Evolutionary conservation across 495 filamentous ascomycete genomes (phyloP).

Genomic region (Aspergillus carlsbadensis): DNA sequence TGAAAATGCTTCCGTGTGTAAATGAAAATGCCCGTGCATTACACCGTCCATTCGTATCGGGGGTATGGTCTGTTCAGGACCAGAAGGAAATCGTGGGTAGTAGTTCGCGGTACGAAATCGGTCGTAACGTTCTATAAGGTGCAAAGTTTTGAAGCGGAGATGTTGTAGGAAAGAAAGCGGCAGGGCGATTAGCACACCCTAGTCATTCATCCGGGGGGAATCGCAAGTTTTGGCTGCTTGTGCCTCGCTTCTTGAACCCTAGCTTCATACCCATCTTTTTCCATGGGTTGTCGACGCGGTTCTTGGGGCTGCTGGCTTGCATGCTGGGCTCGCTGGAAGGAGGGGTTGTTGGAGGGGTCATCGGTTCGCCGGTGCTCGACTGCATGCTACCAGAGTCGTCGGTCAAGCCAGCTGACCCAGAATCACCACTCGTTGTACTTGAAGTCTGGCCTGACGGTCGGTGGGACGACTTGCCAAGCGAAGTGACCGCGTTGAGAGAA

Average conservation of each 20-base stretch:
- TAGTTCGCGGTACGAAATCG: slow-evolving; percentile 8
- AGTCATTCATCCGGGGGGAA: slow-evolving; percentile 35
- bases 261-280: slow-evolving; percentile 83
- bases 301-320: slow-evolving; percentile 50
- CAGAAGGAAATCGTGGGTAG: slow-evolving; percentile 13
- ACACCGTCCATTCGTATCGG: slow-evolving; percentile 23
- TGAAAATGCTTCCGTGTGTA: slow-evolving; percentile 14
- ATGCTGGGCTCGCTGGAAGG: slow-evolving; percentile 58
- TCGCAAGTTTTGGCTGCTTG: slow-evolving; percentile 34
- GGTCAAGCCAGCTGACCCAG: slow-evolving; percentile 35
- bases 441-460: slow-evolving; percentile 37
- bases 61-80: slow-evolving; percentile 11
- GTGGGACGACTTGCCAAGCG: slow-evolving; percentile 31
- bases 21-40: slow-evolving; percentile 31
- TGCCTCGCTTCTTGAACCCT: slow-evolving; percentile 61
- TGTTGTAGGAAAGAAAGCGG: not conserved
- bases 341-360: slow-evolving; percentile 88
- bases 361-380: slow-evolving; percentile 60
- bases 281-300: slow-evolving; percentile 63
- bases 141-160: slow-evolving; percentile 1
- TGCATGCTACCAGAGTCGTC: slow-evolving; percentile 48
- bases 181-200: not conserved
- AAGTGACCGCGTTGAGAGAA: slow-evolving; percentile 34
- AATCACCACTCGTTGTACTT: slow-evolving; percentile 38
- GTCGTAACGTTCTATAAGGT: slow-evolving; percentile 16